Conservation (phyloP, 1,284 basidiomycete genomes). For the Nidula niveotomentosa region DNA sequence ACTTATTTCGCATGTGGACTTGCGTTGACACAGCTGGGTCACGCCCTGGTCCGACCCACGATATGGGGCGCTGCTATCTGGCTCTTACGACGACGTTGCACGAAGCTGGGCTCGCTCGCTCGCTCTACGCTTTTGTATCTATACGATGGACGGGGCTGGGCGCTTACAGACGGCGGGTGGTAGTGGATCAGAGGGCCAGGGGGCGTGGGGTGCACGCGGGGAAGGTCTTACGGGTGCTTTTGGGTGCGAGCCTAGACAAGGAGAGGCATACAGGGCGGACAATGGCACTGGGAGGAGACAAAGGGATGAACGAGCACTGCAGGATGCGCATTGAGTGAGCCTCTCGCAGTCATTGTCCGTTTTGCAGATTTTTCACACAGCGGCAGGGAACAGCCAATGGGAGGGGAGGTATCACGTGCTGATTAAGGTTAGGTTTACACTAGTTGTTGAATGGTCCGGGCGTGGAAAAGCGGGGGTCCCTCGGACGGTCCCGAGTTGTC, state of each 20-base stretch:
- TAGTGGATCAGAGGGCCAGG: too few species aligned
- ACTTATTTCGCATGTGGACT: background rate
- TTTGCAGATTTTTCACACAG: background rate
- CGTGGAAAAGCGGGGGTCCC: slow-evolving; percentile 30
- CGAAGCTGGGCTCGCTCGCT: background rate
- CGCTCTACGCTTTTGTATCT: background rate
- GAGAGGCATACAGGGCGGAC: too few species aligned
- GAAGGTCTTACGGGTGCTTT: too few species aligned
- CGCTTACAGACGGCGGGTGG: too few species aligned
- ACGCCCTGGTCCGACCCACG: background rate
- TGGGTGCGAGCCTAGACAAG: too few species aligned
- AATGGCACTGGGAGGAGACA: background rate
- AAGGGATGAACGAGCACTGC: background rate
- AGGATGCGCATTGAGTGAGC: too few species aligned
- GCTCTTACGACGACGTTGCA: background rate
- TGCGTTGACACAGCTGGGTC: background rate
- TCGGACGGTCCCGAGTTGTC: slow-evolving; percentile 37
- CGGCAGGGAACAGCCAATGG: slow-evolving; percentile 11
- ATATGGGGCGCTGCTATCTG: too few species aligned
- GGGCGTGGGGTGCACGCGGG: too few species aligned
- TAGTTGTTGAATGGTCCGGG: slow-evolving; percentile 39
- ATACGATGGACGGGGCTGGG: too few species aligned
- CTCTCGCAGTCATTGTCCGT: too few species aligned
- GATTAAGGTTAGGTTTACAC: slow-evolving; percentile 27
- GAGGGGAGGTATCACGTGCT: slow-evolving; percentile 25